A percentile compares a stretch with the other conserved stretches of the same genome.
These are phyloP conservation scores for Pyrus pyrifolia DNA, from an alignment of 306 rosid species.

Conservation along the genomic window DNA sequence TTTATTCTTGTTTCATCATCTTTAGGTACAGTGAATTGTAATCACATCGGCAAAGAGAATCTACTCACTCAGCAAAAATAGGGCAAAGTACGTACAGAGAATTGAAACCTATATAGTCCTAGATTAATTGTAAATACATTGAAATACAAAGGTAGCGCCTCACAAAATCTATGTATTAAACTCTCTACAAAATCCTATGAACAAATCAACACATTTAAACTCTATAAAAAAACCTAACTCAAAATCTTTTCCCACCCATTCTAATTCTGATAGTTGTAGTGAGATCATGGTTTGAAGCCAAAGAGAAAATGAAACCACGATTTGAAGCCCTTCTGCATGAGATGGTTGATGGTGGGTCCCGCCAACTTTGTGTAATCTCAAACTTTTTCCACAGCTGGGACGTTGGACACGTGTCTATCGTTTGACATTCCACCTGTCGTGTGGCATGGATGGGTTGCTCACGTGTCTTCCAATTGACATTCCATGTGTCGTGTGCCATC, in stretches of 20 bases:
- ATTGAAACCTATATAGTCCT: neutral
- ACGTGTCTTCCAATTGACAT: too few relatives aligned
- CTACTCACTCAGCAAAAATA: neutral
- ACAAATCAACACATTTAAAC: neutral
- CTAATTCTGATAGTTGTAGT: neutral
- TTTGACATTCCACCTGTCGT: conserved; percentile 14
- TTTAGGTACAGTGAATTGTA: neutral
- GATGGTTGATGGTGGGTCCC: conserved; percentile 1
- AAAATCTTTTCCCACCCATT: neutral
- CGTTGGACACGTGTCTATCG: conserved; percentile 4
- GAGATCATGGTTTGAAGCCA: neutral
- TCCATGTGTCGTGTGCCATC: too few relatives aligned
- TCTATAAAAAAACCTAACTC: neutral
- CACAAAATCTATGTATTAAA: neutral
- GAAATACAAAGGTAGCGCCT: neutral
- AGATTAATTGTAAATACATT: neutral
- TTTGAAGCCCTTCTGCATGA: neutral
- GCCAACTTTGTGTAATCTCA: conserved; percentile 22
- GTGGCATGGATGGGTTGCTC: too few relatives aligned
- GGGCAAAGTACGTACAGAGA: neutral
- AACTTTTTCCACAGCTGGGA: conserved; percentile 19
- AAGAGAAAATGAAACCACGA: too few relatives aligned
- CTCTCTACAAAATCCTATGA: neutral
- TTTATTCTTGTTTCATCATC: neutral
- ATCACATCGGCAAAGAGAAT: neutral